These are phyloP conservation scores for Penicillium sp. DNA, from an alignment of 2,329 filamentous ascomycete genomes.

Conservation along the genomic window DNA sequence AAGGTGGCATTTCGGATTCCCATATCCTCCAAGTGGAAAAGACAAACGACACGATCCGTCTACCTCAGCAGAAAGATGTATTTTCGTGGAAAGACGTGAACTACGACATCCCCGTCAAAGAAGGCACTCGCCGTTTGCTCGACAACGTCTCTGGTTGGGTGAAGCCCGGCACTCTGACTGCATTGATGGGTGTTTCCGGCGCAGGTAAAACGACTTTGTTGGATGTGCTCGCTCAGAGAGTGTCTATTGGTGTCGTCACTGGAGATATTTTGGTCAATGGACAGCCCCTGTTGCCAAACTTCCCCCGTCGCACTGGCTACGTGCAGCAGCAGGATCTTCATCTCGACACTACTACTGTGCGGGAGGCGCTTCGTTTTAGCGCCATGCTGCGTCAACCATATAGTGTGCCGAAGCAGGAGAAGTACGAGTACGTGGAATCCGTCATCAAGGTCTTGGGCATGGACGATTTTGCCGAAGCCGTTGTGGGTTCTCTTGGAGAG, in stretches of 20 bases:
- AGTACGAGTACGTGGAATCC: conserved; percentile 80
- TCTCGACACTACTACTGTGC: conserved; percentile 75
- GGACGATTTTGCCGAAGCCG: conserved; percentile 82
- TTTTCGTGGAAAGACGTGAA: conserved; percentile 54
- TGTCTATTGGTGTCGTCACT: conserved; percentile 59
- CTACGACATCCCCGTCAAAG: conserved; percentile 64
- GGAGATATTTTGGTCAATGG: conserved; percentile 66
- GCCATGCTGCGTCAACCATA: conserved; percentile 80
- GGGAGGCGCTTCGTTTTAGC: conserved; percentile 80
- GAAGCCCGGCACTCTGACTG: conserved; percentile 54
- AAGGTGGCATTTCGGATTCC: conserved; percentile 3
- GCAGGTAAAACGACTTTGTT: conserved; percentile 61
- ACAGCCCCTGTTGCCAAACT: conserved; percentile 53
- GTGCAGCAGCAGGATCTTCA: conserved; percentile 74
- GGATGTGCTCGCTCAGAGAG: conserved; percentile 57
- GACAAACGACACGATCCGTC: conserved; percentile 13
- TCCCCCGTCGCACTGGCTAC: conserved; percentile 64
- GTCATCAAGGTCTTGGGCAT: conserved; percentile 79
- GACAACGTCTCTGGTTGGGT: conserved; percentile 54
- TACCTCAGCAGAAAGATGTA: conserved; percentile 17
- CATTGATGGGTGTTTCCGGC: conserved; percentile 60
- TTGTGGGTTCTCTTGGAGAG: conserved; percentile 82
- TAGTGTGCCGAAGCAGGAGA: conserved; percentile 66
- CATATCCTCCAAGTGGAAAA: conserved; percentile 12
- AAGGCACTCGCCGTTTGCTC: conserved; percentile 21